Evolutionary conservation across 192 early-diverging fungal genomes (phyloP).

Genomic region (Entrophospora sp.): DNA sequence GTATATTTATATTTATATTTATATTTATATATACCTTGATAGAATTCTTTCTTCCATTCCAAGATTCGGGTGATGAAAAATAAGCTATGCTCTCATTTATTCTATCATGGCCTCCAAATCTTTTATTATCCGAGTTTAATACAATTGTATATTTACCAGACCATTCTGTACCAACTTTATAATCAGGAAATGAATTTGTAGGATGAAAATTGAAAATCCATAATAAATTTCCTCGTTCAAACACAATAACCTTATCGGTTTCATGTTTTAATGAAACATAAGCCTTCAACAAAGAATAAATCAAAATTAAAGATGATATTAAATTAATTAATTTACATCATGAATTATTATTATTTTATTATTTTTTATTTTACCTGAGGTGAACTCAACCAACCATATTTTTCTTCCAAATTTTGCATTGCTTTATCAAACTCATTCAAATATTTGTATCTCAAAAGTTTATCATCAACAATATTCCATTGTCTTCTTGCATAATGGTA

Average conservation of each 20-base stretch:
- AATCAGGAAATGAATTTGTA: conserved; percentile 75
- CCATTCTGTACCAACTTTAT: conserved; percentile 69
- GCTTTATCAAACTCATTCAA: conserved; percentile 82
- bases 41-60: conserved; percentile 68
- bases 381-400: conserved; percentile 59
- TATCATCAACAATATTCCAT: conserved; percentile 89
- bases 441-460: conserved; percentile 84
- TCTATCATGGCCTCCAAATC: conserved; percentile 75
- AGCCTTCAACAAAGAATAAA: too few species aligned
- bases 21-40: too few species aligned
- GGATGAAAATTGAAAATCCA: conserved; percentile 97
- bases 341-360: background rate
- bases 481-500: conserved; percentile 94
- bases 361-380: conserved; percentile 42
- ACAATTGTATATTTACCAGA: conserved; percentile 66
- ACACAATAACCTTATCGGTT: conserved; percentile 84
- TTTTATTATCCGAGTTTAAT: conserved; percentile 67
- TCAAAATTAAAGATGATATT: too few species aligned
- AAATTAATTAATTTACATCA: too few species aligned
- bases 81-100: conserved; percentile 53
- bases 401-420: conserved; percentile 72
- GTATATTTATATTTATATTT: too few species aligned
- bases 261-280: conserved; percentile 87
- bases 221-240: conserved; percentile 82
- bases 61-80: conserved; percentile 60